Percentiles rank a stretch among this genome's conserved stretches.
Conservation (phyloP, 2,329 filamentous ascomycete species). For the Cadophora luteo-olivacea region DNA sequence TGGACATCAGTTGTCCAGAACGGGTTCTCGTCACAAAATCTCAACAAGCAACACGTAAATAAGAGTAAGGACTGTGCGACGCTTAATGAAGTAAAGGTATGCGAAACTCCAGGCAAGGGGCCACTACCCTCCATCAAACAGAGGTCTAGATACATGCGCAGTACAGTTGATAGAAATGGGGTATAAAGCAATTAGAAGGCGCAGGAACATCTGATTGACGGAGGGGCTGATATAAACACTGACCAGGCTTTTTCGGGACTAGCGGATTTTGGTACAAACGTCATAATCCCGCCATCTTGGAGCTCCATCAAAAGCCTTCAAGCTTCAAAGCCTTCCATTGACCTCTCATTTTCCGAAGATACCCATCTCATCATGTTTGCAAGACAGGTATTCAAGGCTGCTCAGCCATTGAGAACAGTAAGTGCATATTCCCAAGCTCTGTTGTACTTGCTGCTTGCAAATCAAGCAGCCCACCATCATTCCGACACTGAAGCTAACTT, state of each 20-base stretch:
- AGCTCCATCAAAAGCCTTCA: not conserved
- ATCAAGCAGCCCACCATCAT: not conserved
- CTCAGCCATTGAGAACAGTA: slow-evolving; percentile 71
- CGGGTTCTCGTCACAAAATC: too few species aligned
- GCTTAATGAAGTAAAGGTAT: too few species aligned
- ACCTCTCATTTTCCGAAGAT: not conserved
- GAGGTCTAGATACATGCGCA: too few species aligned
- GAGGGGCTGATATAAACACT: not conserved
- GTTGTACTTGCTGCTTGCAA: slow-evolving; percentile 1
- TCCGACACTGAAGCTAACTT: slow-evolving; percentile 22
- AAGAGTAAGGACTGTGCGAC: too few species aligned
- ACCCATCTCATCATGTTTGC: slow-evolving; percentile 64
- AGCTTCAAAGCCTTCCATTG: slow-evolving; percentile 2
- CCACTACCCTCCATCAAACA: too few species aligned
- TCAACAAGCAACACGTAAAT: too few species aligned
- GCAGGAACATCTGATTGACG: too few species aligned
- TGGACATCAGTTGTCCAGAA: too few species aligned
- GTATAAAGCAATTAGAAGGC: too few species aligned
- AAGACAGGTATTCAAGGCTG: slow-evolving; percentile 67
- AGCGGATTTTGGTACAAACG: not conserved
- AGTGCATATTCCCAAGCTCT: slow-evolving; percentile 41
- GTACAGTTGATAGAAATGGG: too few species aligned
- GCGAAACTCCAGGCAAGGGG: too few species aligned
- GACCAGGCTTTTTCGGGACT: not conserved
- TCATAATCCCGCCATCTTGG: slow-evolving; percentile 12